Base-by-base conservation (phyloP, 371 early-diverging fungal species). In the Batkoa obscura region DNA sequence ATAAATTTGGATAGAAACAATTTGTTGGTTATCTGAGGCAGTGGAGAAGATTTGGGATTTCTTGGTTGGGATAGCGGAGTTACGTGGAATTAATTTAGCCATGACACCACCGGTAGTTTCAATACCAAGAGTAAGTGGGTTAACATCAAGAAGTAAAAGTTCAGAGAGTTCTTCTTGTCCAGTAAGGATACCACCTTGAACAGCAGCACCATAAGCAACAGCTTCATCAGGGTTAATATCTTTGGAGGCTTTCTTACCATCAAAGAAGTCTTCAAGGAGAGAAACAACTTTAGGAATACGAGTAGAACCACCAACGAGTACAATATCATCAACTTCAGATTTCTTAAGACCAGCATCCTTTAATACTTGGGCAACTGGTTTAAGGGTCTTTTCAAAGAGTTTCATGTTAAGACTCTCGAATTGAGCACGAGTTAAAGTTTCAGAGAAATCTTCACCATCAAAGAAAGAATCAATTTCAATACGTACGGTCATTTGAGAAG, bases 271-370 rank as follows among this genome's bases (percentile, higher is more conserved):
- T 70, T 90, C 84, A 60, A 98, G 90, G 45, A 90, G 75, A 62
- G 87, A 83, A 67, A 90, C 85, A 50, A 99, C 94, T 78, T 90
- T 91, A 70, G 99, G 99, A 72, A 98, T 93, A 74, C 97, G 86
- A 62, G 97, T 91, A 79, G 94, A 95, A 69, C 99, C 99, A 68
- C 99, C 99, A 55, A 99, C 99, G 52, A 99, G 80, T 57, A 99
- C 91, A 59, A 99, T 92, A 68, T 99, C 97, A 68, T 90, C 81
- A 58, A 99, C 88, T 57, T 89, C 86, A 55, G 74, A 77, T 74
- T 86, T 80, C 46, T 72, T 61, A 57, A 99, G 68, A 56, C 80
- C 81, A 56, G 99, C 94, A 78, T 99, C 99, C 76, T 86, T 85
- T 58, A 99, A 67, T 30, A 97, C 99, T 72, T 88, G 86, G 69